phyloP scores from a whole-genome alignment of 805 yeast genomes.

The Cyberlindnera euphorbiae region DNA sequence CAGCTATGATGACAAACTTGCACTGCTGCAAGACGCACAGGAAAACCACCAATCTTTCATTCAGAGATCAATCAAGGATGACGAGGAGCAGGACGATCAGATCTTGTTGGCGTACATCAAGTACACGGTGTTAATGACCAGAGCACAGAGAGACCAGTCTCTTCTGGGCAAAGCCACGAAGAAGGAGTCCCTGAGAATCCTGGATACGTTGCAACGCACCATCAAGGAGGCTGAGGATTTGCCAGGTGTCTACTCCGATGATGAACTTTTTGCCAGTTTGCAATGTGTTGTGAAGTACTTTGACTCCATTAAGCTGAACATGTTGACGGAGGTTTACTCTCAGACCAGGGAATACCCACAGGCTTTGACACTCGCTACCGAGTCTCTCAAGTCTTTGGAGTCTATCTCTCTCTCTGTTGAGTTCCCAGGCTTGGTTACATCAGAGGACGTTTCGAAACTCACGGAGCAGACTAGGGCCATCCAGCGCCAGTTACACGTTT shows the following conservation, averaged over 20 bases:
- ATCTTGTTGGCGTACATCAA: conserved; percentile 71
- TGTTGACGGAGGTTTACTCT: conserved; percentile 43
- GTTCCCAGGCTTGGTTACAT: conserved; percentile 31
- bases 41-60: conserved; percentile 54
- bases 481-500: conserved; percentile 35
- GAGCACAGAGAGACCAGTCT: conserved; percentile 64
- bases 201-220: conserved; percentile 43
- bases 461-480: conserved; percentile 14
- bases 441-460: conserved; percentile 29
- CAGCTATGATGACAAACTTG: conserved; percentile 51
- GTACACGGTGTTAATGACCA: conserved; percentile 59
- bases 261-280: conserved; percentile 53
- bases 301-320: conserved; percentile 36
- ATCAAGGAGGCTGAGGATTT: conserved; percentile 62
- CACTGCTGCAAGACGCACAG: conserved; percentile 67
- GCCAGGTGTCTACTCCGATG: conserved; percentile 91
- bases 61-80: conserved; percentile 44
- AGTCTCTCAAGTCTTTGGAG: conserved; percentile 22
- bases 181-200: conserved; percentile 33
- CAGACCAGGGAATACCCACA: conserved; percentile 37
- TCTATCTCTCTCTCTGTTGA: conserved; percentile 13
- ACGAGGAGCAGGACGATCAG: conserved; percentile 55
- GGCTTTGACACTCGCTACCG: conserved; percentile 41
- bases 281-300: conserved; percentile 45
- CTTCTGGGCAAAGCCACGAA: conserved; percentile 23